phyloP scores from a whole-genome alignment of 257 asterid genomes.

The Solanum acaule region DNA sequence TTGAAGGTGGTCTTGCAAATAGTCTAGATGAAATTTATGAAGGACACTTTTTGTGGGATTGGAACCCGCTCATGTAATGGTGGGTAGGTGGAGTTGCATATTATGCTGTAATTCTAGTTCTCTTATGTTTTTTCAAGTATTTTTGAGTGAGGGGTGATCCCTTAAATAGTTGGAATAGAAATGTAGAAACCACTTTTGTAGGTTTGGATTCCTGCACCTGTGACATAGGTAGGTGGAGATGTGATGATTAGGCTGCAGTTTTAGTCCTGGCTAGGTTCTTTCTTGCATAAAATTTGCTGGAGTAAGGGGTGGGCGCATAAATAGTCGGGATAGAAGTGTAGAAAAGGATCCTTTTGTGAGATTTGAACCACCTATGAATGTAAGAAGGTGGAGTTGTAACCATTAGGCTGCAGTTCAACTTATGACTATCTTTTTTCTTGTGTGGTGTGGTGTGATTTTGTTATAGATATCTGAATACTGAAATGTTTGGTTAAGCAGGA shows the following conservation, averaged over 20 bases:
- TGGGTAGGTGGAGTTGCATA: not conserved
- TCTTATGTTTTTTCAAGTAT: not conserved
- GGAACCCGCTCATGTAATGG: not conserved
- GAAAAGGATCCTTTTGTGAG: not conserved
- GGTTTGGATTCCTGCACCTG: not conserved
- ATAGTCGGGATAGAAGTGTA: not conserved
- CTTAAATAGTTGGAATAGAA: not conserved
- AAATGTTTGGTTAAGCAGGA: conserved; percentile 10
- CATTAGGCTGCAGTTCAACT: not conserved
- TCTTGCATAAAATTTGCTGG: not conserved
- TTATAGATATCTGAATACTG: not conserved
- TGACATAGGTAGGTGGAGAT: not conserved
- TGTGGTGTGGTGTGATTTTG: not conserved
- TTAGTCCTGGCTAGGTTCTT: not conserved
- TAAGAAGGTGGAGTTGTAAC: not conserved
- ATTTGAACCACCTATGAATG: not conserved
- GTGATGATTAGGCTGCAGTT: not conserved
- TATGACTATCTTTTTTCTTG: not conserved
- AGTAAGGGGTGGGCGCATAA: not conserved
- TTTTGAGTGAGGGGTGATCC: not conserved
- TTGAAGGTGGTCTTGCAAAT: not conserved
- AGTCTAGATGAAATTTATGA: not conserved
- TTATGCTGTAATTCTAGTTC: not conserved
- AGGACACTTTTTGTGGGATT: not conserved
- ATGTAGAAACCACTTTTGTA: not conserved